Conservation (phyloP, 2,329 filamentous ascomycete genomes). For the Exserohilum rostratum region DNA sequence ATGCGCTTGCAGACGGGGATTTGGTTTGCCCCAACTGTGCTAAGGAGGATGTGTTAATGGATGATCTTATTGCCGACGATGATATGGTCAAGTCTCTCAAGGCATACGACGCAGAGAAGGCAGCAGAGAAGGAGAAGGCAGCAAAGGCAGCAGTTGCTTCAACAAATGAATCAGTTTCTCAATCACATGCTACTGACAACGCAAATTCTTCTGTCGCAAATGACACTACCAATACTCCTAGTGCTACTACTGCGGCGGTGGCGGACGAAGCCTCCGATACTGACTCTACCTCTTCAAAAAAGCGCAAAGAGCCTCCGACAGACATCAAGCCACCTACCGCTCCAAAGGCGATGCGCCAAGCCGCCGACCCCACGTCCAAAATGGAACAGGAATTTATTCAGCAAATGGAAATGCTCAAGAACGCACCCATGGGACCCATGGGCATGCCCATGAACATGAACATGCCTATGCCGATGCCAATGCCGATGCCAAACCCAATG, state of each 20-base stretch:
- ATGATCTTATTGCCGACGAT: conserved; percentile 78
- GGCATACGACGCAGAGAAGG: conserved; percentile 67
- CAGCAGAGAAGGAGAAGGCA: conserved; percentile 47
- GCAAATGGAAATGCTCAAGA: conserved; percentile 54
- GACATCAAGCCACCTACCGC: conserved; percentile 56
- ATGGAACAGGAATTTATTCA: conserved; percentile 51
- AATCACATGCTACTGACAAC: conserved; percentile 17
- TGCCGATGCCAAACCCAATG: conserved; percentile 10
- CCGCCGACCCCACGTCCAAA: conserved; percentile 59
- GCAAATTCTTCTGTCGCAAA: conserved; percentile 27
- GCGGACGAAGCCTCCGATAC: conserved; percentile 45
- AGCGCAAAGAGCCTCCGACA: conserved; percentile 79
- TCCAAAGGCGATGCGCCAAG: conserved; percentile 55
- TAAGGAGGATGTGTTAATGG: conserved; percentile 88
- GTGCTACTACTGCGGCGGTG: conserved; percentile 41
- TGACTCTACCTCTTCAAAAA: conserved; percentile 63
- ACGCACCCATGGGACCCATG: conserved; percentile 47
- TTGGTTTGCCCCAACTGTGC: conserved; percentile 93
- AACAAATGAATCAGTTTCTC: conserved; percentile 26
- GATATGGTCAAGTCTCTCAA: conserved; percentile 80
- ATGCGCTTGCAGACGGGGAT: conserved; percentile 97
- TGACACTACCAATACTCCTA: conserved; percentile 29
- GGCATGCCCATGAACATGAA: conserved; percentile 38
- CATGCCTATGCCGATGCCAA: conserved; percentile 19
- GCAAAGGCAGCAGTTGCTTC: conserved; percentile 36